Evolutionary conservation across 257 asterid genomes (phyloP), one percentile per base, ranked within the genome.

Genomic region (Gentiana straminea): DNA sequence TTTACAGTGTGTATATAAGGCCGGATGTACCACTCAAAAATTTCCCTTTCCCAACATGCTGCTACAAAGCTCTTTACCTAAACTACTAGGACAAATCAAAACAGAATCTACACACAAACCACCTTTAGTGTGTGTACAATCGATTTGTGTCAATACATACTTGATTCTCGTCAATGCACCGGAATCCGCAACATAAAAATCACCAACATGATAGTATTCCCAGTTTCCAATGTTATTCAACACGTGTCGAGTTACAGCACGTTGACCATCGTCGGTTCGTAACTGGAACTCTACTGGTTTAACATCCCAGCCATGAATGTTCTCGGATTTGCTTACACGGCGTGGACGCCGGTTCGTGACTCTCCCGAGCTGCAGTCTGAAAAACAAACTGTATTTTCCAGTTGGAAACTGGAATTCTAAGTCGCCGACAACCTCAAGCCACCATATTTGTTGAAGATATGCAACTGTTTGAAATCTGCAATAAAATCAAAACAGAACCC

Each of bases 51-150:
- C 0, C 24, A 24, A 24, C 24, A 24, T 24, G 24, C 24, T 12
- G 48, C 53, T 51, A 46, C 63, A 24, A 49, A 33, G 43, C 60
- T 61, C 73, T 67, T 76, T 73, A 4, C 82, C 84, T 74, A 79
- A 54, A 57, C 73, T 73, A 67, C 34, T 50, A 3, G 95, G 97
- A 56, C 84, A 78, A 49, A 89, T 69, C 36, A 86, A 57, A 65
- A 81, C 92, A 11, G 87, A 86, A 68, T 89, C 97, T 54, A 86
- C 81, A 53, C 86, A 80, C 11, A 88, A 75, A 35, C 97, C 97
- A 54, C 97, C 91, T 79, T 88, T 88, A 35, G 79, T 88, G 52
- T 88, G 97, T 2, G 97, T 89, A 64, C 97, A 89, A 56, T 89
- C 95, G 51, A 89, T 86, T 80, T 89, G 95, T 37, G 86, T 67